Percentiles rank a stretch among this genome's conserved stretches.
These are phyloP conservation scores for Neoascochyta sp. DNA, from an alignment of 2,329 filamentous ascomycete species.

Conservation along the genomic window DNA sequence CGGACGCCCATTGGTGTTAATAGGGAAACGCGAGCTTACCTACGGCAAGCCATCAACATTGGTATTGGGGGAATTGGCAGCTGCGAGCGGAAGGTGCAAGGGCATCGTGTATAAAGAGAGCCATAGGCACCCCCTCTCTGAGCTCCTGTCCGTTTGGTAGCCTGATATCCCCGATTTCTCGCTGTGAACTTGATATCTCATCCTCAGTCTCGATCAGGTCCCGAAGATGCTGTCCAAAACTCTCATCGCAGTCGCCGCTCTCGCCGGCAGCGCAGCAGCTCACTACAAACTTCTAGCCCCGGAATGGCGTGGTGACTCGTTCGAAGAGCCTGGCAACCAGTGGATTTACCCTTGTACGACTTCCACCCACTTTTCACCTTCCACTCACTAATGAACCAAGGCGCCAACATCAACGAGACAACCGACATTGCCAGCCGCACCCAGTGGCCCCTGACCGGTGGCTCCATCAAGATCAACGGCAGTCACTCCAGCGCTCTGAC, in stretches of 20 bases:
- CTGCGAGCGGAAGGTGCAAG: too few relatives aligned
- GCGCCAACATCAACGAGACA: slow-evolving; percentile 41
- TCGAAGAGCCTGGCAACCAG: slow-evolving; percentile 35
- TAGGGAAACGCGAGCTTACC: too few relatives aligned
- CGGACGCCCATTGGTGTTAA: too few relatives aligned
- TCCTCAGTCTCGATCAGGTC: too few relatives aligned
- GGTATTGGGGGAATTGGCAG: too few relatives aligned
- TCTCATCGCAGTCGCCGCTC: slow-evolving; percentile 17
- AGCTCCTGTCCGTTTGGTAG: too few relatives aligned
- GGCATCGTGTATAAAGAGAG: too few relatives aligned
- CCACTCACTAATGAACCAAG: slow-evolving; percentile 14
- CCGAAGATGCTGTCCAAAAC: slow-evolving; percentile 21
- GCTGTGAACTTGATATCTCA: too few relatives aligned
- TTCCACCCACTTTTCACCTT: not conserved
- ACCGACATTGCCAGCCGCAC: slow-evolving; percentile 43
- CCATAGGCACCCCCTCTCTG: too few relatives aligned
- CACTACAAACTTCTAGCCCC: slow-evolving; percentile 45
- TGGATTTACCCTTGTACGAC: slow-evolving; percentile 41
- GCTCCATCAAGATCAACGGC: slow-evolving; percentile 41
- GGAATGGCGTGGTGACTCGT: slow-evolving; percentile 44
- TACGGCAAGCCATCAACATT: too few relatives aligned
- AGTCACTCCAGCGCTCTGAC: slow-evolving; percentile 45
- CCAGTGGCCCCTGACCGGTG: slow-evolving; percentile 45
- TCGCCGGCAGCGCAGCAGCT: slow-evolving; percentile 36
- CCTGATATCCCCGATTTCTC: too few relatives aligned